A percentile compares a stretch with the other conserved stretches of the same genome.
phyloP scores from a whole-genome alignment of 768 basidiomycete genomes.

The Jaapia argillacea region DNA sequence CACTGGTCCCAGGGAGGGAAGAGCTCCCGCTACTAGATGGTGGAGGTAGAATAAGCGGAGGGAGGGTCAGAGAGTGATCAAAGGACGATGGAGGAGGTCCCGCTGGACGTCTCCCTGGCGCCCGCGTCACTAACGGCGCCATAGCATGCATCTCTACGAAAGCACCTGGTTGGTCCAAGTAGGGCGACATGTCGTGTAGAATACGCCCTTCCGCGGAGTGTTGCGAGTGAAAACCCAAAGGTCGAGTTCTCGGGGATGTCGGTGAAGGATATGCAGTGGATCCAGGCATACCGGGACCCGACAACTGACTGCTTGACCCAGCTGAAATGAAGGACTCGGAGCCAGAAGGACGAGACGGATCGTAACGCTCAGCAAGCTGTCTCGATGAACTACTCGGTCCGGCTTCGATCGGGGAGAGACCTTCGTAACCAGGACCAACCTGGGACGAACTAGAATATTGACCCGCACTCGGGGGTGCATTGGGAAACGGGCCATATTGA shows the following conservation, averaged over 20 bases:
- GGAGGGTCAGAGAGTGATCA: neutral
- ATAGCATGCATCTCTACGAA: no score
- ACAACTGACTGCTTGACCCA: slow-evolving; percentile 29
- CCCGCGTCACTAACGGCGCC: no score
- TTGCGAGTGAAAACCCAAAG: no score
- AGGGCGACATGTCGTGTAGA: no score
- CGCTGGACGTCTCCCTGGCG: no score
- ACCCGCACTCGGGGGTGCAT: slow-evolving; percentile 27
- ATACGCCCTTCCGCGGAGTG: no score
- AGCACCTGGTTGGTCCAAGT: no score
- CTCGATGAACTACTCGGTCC: neutral
- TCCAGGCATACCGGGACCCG: slow-evolving; percentile 45
- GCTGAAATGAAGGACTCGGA: slow-evolving; percentile 14
- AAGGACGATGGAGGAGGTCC: neutral
- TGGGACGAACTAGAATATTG: no score
- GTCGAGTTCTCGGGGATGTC: no score
- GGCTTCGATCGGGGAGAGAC: neutral
- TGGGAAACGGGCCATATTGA: slow-evolving; percentile 56
- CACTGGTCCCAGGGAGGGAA: neutral
- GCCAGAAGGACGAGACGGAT: no score
- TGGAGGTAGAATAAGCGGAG: neutral
- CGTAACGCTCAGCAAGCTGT: neutral
- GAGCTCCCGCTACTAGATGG: neutral
- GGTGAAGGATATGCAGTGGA: neutral
- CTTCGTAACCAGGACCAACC: neutral